phyloP scores from a whole-genome alignment of 2,329 filamentous ascomycete species.

The Triangularia setosa region DNA sequence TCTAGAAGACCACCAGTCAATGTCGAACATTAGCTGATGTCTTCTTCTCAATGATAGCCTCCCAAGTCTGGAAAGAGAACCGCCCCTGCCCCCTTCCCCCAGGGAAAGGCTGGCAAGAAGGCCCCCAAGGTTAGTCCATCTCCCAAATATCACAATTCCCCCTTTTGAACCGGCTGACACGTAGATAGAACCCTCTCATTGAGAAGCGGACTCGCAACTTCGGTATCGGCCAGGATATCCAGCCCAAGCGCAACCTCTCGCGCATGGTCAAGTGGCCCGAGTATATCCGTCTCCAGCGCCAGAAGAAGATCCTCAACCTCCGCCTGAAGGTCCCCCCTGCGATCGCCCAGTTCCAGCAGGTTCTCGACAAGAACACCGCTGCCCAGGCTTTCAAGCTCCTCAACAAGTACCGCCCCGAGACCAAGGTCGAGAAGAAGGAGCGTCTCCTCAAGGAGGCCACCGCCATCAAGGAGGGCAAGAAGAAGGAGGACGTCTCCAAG shows the following conservation, averaged over 20 bases:
- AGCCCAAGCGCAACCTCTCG: constrained; percentile 90
- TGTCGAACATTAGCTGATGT: constrained; percentile 86
- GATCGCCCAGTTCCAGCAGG: constrained; percentile 96
- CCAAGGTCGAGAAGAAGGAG: constrained; percentile 99
- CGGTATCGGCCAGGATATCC: constrained; percentile 98
- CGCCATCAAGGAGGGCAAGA: constrained; percentile 97
- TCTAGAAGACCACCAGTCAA: constrained; percentile 71
- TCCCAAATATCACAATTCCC: background rate
- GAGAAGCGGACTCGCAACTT: constrained; percentile 98
- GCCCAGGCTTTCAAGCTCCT: constrained; percentile 98
- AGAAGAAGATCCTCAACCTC: constrained; percentile 93
- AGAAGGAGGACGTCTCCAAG: constrained; percentile 99
- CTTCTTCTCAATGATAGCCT: constrained; percentile 99
- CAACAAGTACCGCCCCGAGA: constrained; percentile 99
- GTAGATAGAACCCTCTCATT: constrained; percentile 89
- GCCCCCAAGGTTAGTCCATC: constrained; percentile 76
- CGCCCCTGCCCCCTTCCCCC: constrained; percentile 93
- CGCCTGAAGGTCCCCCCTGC: constrained; percentile 97
- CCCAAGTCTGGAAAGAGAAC: constrained; percentile 97
- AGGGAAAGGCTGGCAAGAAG: constrained; percentile 96
- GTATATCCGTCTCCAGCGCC: constrained; percentile 96
- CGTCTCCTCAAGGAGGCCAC: constrained; percentile 97
- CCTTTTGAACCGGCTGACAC: constrained; percentile 21
- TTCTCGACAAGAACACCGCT: constrained; percentile 94
- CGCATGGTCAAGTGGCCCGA: constrained; percentile 99